Percentiles rank a stretch among this genome's conserved stretches.
Conservation (phyloP, 192 early-diverging fungal genomes). For the Coemansia sp. region DNA sequence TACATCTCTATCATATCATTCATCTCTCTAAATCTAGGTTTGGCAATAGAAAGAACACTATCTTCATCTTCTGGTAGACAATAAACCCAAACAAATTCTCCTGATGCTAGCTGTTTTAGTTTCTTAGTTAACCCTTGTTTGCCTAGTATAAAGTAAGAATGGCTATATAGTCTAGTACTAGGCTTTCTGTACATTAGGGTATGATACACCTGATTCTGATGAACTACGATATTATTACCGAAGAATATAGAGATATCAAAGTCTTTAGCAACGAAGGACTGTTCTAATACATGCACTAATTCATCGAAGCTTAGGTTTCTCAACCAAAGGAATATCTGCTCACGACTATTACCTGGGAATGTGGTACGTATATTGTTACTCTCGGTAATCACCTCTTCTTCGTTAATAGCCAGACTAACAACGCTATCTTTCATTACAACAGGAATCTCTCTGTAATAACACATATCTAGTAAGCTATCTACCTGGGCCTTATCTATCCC, state of each 20-base stretch:
- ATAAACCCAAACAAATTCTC: conserved; percentile 7
- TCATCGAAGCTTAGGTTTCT: neutral
- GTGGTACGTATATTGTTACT: too few species aligned
- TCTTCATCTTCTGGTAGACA: conserved; percentile 2
- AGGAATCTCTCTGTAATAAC: neutral
- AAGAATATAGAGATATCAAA: neutral
- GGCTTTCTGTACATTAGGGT: conserved; percentile 16
- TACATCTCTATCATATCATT: conserved; percentile 4
- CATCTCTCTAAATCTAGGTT: neutral
- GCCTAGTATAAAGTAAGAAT: conserved; percentile 7
- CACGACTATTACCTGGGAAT: neutral
- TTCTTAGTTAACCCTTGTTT: conserved; percentile 5
- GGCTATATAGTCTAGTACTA: conserved; percentile 6
- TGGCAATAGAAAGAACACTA: neutral
- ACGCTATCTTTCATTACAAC: neutral
- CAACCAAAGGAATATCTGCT: neutral
- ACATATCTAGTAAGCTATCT: neutral
- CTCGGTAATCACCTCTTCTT: neutral
- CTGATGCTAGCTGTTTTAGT: conserved; percentile 7
- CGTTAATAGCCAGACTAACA: neutral
- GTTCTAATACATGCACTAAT: neutral
- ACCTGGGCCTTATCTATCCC: neutral
- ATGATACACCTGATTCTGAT: conserved; percentile 2
- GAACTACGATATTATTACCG: neutral
- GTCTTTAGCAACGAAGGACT: neutral